Conservation (phyloP, 441 rosid genomes). For the Iberis amara region DNA sequence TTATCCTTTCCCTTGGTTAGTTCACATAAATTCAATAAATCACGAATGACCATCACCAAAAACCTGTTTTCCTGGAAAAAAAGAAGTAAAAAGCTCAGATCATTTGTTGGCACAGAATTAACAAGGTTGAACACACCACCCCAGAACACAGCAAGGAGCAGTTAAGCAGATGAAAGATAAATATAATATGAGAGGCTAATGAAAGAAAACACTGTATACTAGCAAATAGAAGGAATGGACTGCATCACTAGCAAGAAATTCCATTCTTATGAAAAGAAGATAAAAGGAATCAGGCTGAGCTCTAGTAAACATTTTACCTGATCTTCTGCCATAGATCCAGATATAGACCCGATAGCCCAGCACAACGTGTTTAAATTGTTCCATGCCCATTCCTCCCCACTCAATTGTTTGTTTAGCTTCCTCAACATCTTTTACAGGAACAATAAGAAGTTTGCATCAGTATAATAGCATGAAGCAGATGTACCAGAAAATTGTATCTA, state of each 20-base stretch:
- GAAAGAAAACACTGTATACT: conserved; percentile 13
- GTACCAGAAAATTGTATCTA: not conserved
- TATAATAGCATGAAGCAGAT: conserved; percentile 4
- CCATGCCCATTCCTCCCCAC: conserved; percentile 94
- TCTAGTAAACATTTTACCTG: conserved; percentile 47
- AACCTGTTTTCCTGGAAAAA: conserved; percentile 77
- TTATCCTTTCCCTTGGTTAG: conserved; percentile 87
- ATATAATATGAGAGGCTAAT: conserved; percentile 1
- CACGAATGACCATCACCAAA: conserved; percentile 92
- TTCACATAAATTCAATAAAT: conserved; percentile 83
- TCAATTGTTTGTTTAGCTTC: conserved; percentile 82
- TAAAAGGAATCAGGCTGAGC: not conserved
- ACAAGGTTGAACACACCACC: conserved; percentile 11
- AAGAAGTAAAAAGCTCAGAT: conserved; percentile 4
- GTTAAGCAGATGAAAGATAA: conserved; percentile 6
- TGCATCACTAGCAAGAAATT: conserved; percentile 9
- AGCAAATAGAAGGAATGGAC: not conserved
- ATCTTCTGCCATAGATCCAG: conserved; percentile 93
- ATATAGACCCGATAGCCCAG: conserved; percentile 96
- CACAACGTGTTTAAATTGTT: conserved; percentile 83
- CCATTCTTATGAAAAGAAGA: not conserved
- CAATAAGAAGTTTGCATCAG: conserved; percentile 9
- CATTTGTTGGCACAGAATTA: conserved; percentile 10
- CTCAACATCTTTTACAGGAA: conserved; percentile 50
- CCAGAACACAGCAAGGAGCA: conserved; percentile 2